Evolutionary conservation across 169 alveolate genomes (phyloP).

Genomic region (Miamiensis avidus): DNA sequence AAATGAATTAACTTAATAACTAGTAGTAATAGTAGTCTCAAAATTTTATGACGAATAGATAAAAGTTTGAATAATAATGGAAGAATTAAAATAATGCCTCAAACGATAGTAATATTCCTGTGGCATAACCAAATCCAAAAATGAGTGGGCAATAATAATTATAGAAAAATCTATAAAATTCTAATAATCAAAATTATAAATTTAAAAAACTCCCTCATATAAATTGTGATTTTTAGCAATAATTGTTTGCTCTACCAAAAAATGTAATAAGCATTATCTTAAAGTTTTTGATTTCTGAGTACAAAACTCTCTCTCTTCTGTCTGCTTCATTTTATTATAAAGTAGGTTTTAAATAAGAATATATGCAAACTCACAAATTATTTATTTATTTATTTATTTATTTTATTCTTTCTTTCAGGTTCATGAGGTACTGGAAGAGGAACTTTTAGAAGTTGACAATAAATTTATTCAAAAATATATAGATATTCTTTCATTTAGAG

Average conservation of each 20-base stretch:
- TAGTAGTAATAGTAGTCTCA: too few species aligned
- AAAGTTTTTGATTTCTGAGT: not conserved
- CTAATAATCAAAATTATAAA: not conserved
- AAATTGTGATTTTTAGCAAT: not conserved
- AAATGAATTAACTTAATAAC: too few species aligned
- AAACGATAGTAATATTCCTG: not conserved
- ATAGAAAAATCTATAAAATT: too few species aligned
- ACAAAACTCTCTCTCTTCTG: not conserved
- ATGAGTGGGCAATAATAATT: not conserved
- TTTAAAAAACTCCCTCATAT: too few species aligned
- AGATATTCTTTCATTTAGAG: not conserved
- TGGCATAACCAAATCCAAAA: not conserved
- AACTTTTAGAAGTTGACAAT: slow-evolving; percentile 10
- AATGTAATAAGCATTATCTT: too few species aligned
- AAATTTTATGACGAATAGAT: not conserved
- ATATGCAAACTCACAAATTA: not conserved
- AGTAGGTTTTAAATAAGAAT: not conserved
- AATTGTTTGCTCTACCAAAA: not conserved
- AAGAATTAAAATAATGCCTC: not conserved
- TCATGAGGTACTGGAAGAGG: not conserved
- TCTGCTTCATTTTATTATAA: not conserved
- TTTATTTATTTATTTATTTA: too few species aligned
- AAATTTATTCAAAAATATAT: slow-evolving; percentile 10
- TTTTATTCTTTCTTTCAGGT: not conserved
- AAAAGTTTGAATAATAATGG: too few species aligned